Percentiles rank a stretch among this genome's conserved stretches.
phyloP scores from a whole-genome alignment of 495 filamentous ascomycete genomes.

The Collariella sp. region DNA sequence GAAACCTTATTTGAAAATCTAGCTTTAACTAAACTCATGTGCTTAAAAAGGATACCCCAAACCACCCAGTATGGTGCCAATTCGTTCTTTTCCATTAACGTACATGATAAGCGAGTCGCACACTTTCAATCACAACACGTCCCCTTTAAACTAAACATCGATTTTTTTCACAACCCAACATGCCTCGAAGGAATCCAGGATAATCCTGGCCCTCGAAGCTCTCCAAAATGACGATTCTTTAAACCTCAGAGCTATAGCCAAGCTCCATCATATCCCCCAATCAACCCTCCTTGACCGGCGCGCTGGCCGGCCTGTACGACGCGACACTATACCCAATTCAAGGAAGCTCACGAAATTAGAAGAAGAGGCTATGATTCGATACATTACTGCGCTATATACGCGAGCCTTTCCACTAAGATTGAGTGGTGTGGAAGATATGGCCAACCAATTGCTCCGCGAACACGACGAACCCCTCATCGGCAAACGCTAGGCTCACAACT shows the following conservation, averaged over 20 bases:
- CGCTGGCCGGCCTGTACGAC: background rate
- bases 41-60: too few species aligned
- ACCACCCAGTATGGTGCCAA: too few species aligned
- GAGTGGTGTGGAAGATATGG: too few species aligned
- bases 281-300: background rate
- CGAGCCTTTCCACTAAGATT: too few species aligned
- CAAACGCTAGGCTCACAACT: background rate
- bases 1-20: too few species aligned
- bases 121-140: background rate
- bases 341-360: background rate
- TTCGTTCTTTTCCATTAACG: too few species aligned
- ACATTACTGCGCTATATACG: too few species aligned
- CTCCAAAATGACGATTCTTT: background rate
- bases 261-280: background rate
- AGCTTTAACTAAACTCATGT: too few species aligned
- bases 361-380: background rate
- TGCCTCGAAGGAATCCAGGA: background rate
- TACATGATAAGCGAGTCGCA: background rate
- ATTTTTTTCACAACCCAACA: background rate
- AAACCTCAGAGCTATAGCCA: background rate
- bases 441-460: too few species aligned
- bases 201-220: background rate
- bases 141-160: background rate
- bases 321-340: background rate
- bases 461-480: too few species aligned